Base-by-base conservation (phyloP, 1,139 yeast species). In the Kodamaea arcana region DNA sequence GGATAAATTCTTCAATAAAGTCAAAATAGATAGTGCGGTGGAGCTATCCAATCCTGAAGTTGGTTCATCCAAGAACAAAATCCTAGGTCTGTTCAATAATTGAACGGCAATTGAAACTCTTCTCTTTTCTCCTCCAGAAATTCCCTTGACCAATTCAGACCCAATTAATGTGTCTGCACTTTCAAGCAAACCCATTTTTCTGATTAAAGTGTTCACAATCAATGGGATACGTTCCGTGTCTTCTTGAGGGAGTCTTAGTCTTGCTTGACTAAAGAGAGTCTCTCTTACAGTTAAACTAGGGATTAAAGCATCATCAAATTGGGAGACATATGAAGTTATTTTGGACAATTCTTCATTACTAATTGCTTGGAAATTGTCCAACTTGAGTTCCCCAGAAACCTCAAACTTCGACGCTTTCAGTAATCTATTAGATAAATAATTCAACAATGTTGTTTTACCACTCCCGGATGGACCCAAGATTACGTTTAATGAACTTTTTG, bases 381-480 rank as follows among this genome's bases (percentile, higher is more conserved):
- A 35, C 4, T 38, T 35, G 4, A 67, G 50, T 4, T 41, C 41
- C 0, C 71, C 70, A 12, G 42, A 44, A 2, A 51, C 32, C 3
- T 43, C 31, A 31, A 51, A 64, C 2, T 44, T 47, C 10, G 72
- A 62, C 4, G 69, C 60, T 0, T 81, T 71, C 15, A 68, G 64
- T 11, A 81, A 54, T 39, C 94, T 65, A 15, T 81, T 78, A 11
- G 94, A 80, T 28, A 86, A 62, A 32, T 72, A 63, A 48, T 83
- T 85, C 37, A 86, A 60, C 21, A 85, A 56, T 0, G 94, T 81
- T 0, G 94, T 80, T 51, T 86, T 86, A 3, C 95, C 95, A 5
- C 88, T 79, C 0, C 95, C 95, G 1, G 94, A 83, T 0, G 95
- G 95, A 0, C 95, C 95, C 83, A 86, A 78, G 24, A 86, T 83